A percentile compares a stretch with the other conserved stretches of the same genome.
These are phyloP conservation scores for Ogataea trehalophila DNA, from an alignment of 805 yeast species.

Conservation along the genomic window DNA sequence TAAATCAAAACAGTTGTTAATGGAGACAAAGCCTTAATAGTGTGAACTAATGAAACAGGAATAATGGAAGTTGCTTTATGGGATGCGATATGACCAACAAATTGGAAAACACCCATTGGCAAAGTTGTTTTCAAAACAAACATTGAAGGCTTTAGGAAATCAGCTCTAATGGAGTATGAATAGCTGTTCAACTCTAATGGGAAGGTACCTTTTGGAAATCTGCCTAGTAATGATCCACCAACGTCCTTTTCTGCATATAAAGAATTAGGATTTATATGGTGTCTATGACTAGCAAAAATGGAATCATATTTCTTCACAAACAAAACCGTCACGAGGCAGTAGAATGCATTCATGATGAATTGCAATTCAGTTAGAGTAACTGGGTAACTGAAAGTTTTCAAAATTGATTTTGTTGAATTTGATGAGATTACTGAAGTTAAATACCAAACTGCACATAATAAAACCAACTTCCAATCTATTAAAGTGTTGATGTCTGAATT, in stretches of 20 bases:
- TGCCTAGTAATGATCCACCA: conserved; percentile 16
- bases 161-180: conserved; percentile 25
- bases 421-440: conserved; percentile 72
- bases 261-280: conserved; percentile 32
- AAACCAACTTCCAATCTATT: conserved; percentile 27
- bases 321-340: conserved; percentile 42
- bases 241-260: conserved; percentile 20
- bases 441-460: conserved; percentile 76
- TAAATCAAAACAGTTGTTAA: conserved; percentile 81
- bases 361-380: conserved; percentile 88
- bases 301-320: conserved; percentile 29
- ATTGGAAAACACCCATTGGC: conserved; percentile 95
- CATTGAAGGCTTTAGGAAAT: conserved; percentile 51
- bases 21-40: conserved; percentile 90
- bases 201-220: conserved; percentile 47
- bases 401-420: conserved; percentile 73
- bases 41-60: conserved; percentile 93
- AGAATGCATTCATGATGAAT: conserved; percentile 63
- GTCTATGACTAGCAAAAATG: conserved; percentile 26
- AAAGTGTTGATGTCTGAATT: conserved; percentile 14
- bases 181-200: conserved; percentile 33
- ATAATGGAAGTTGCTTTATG: conserved; percentile 89
- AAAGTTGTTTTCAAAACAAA: conserved; percentile 60
- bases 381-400: conserved; percentile 69
- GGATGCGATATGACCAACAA: conserved; percentile 84